Base-by-base conservation (phyloP, 108 stramenopile species). In the Nannochloropsis salina region DNA sequence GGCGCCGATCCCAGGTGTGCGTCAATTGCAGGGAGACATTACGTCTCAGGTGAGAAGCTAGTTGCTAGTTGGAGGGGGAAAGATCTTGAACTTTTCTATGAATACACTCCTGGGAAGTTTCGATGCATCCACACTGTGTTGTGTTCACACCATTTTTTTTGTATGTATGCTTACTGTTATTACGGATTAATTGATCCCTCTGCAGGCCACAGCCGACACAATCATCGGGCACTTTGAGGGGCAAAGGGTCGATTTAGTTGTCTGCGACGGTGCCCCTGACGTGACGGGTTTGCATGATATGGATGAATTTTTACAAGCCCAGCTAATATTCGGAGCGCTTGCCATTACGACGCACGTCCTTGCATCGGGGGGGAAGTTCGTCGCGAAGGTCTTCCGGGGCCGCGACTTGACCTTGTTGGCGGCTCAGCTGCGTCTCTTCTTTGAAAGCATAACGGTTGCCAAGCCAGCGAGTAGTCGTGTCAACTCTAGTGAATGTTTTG, bases 231-330 rank as follows among this genome's bases (percentile, higher is more conserved):
- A 94, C 80, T 96, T 97, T 86, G 82, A 90, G 20, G 96, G 96
- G 1, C 61, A 92, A 10, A 85, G 92, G 1, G 96, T 97, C n/a
- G 95, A 99, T 86, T 92, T 99, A 6, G 97, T 99, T 21, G 93
- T 99, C 3, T 97, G 97, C 87, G 99, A 99, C 89, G 99, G 99
- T 42, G 99, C 99, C 10, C 99, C 99, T 5, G 99, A 99, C 86
- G 98, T 99, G 6, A 98, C 96, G 0, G 94, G 96, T 20, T 91
- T 98, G 45, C 96, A 96, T 84, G 95, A 96, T 80, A 91, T 97
- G 11, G 97, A 99, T 86, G 95, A 95, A 85, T 96, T 95, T 90
- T 80, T 97, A n/a, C 99, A 99, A 90, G n/a, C 44, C 12, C 95
- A 98, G 91, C 92, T 99, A 45, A 86, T 99, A 43, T 86, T 98